A percentile compares a stretch with the other conserved stretches of the same genome.
phyloP scores from a whole-genome alignment of 495 filamentous ascomycete genomes.

The Copromyces sp. region DNA sequence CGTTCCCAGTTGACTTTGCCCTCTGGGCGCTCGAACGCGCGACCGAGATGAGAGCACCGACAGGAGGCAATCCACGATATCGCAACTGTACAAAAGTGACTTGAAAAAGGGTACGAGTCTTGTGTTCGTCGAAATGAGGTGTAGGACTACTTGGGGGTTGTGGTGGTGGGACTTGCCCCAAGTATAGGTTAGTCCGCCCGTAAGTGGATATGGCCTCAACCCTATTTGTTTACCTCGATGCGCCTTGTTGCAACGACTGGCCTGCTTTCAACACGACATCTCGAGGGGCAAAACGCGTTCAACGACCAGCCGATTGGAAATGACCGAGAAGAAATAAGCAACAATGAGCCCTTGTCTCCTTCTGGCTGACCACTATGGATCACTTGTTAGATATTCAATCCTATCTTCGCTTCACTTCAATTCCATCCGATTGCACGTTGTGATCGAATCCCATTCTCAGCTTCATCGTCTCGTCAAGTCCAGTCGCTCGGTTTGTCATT shows the following conservation, averaged over 20 bases:
- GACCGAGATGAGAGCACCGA: neutral
- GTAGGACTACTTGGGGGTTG: neutral
- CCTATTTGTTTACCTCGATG: neutral
- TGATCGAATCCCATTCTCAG: neutral
- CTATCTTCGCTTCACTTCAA: neutral
- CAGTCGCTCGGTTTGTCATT: neutral
- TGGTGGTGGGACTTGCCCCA: too few species aligned
- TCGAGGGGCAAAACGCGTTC: neutral
- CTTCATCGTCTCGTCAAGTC: neutral
- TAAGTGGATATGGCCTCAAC: neutral
- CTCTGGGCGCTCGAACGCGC: neutral
- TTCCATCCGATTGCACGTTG: neutral
- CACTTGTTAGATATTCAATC: neutral
- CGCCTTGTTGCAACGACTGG: neutral
- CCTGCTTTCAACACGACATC: neutral
- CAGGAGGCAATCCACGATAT: neutral
- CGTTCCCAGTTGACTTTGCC: neutral
- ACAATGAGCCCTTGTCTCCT: neutral
- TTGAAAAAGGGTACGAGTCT: neutral
- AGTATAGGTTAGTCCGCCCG: neutral
- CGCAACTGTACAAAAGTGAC: neutral
- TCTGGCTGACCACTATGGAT: neutral
- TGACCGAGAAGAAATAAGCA: neutral
- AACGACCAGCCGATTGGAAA: neutral
- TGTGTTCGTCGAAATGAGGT: neutral